A percentile compares a stretch with the other conserved stretches of the same genome.
phyloP scores from a whole-genome alignment of 768 basidiomycete species.

The Kwoniella europaea region DNA sequence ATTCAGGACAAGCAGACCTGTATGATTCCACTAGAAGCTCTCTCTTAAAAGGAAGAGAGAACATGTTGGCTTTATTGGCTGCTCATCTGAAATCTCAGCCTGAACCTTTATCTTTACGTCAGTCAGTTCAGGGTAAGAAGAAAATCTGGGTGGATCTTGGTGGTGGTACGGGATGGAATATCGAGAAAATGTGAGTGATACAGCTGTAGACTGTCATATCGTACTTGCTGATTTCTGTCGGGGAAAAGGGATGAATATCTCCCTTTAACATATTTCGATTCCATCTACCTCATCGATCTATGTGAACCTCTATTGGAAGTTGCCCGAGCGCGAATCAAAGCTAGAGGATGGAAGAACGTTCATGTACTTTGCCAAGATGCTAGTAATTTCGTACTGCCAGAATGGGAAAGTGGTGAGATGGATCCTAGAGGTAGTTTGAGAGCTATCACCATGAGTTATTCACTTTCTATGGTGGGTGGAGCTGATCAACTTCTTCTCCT shows the following conservation, averaged over 20 bases:
- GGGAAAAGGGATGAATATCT: slow-evolving; percentile 62
- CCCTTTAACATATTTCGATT: slow-evolving; percentile 68
- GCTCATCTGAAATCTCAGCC: slow-evolving; percentile 66
- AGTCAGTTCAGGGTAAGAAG: slow-evolving; percentile 47
- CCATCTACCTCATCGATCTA: slow-evolving; percentile 73
- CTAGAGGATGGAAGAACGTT: slow-evolving; percentile 75
- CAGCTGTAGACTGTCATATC: neutral
- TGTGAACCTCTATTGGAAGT: slow-evolving; percentile 74
- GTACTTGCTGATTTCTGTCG: slow-evolving; percentile 1
- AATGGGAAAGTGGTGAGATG: slow-evolving; percentile 63
- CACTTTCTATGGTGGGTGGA: slow-evolving; percentile 60
- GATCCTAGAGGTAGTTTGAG: slow-evolving; percentile 66
- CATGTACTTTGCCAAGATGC: slow-evolving; percentile 76
- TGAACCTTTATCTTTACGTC: slow-evolving; percentile 11
- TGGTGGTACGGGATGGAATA: slow-evolving; percentile 76
- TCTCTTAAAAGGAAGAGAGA: slow-evolving; percentile 71
- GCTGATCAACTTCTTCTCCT: too few relatives aligned
- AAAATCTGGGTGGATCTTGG: slow-evolving; percentile 80
- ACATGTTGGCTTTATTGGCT: slow-evolving; percentile 72
- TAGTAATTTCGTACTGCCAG: slow-evolving; percentile 68
- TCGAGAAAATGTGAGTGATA: slow-evolving; percentile 65
- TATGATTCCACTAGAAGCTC: slow-evolving; percentile 71
- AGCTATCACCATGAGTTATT: slow-evolving; percentile 62
- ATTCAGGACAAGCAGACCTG: slow-evolving; percentile 71
- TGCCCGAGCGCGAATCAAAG: slow-evolving; percentile 70